A percentile compares a stretch with the other conserved stretches of the same genome.
These are phyloP conservation scores for Oropetium thomaeum DNA, from an alignment of 176 grass and related monocot genomes.

Conservation along the genomic window DNA sequence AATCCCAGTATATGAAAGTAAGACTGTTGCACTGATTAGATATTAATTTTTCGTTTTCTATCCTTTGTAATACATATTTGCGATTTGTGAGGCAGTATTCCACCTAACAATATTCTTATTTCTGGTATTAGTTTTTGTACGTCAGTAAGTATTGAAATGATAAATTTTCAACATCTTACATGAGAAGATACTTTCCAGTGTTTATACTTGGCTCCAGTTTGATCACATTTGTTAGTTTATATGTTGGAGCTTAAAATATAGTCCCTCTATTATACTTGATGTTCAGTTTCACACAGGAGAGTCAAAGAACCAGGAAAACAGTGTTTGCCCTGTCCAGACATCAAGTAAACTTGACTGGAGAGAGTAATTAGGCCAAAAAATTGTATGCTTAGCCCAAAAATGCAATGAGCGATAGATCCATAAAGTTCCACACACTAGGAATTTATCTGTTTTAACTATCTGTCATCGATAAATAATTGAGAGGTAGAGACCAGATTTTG, in stretches of 20 bases:
- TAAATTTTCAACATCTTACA: not conserved
- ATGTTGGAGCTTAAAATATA: constrained; percentile 2
- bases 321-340: not conserved
- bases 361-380: not conserved
- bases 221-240: not conserved
- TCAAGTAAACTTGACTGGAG: not conserved
- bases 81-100: constrained; percentile 5
- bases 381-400: not conserved
- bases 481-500: not conserved
- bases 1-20: constrained; percentile 90
- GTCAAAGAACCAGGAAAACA: not conserved
- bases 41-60: not conserved
- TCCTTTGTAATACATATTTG: not conserved
- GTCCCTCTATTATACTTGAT: not conserved
- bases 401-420: not conserved
- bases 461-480: too few relatives aligned
- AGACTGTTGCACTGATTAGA: constrained; percentile 21
- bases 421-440: not conserved
- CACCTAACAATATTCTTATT: not conserved
- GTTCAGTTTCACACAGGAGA: not conserved
- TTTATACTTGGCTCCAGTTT: constrained; percentile 4
- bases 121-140: not conserved
- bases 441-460: too few relatives aligned
- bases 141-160: constrained; percentile 14
- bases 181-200: not conserved